Base-by-base conservation (phyloP, 306 rosid species). In the Quercus robur region DNA sequence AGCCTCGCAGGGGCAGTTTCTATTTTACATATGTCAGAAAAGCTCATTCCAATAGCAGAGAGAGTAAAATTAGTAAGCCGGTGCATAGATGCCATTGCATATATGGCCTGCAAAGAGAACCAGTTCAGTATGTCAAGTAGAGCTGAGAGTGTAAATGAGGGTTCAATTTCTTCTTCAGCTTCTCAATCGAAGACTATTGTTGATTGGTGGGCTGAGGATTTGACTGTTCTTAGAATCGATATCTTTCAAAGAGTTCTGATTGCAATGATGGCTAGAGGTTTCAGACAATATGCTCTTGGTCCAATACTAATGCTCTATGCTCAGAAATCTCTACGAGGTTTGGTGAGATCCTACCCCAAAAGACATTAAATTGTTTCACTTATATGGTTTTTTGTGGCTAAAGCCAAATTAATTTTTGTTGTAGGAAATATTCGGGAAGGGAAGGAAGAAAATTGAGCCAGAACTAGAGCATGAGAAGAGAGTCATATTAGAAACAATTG, bases 141-240 rank as follows among this genome's bases (percentile, higher is more conserved):
- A 73, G 56, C 76, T 44, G 92, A 86, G 20, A 71, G 78, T 55
- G 80, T 81, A 56, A 66, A 76, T 26, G 92, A 85, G 67, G 85
- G 89, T 59, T 79, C 75, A 14, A 46, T 33, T 61, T 80, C 94
- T 80, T 84, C 94, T 20, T 35, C 58, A 26, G 73, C 80, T 64
- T 84, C 85, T 73, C 85, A 87, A 31, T 83, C 88, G 23, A 88
- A 83, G 67, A 85, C 95, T 11, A 70, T 87, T 23, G 97, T 91
- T 81, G 97, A 91, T 33, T 96, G 99, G 97, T 96, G 99, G 99
- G 97, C 98, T 61, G 99, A 96, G 77, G 98, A 96, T 73, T 75
- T 96, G 1, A 90, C 87, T n/a, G 89, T 93, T 75, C 94, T 96
- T 62, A 82, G 99, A 92, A 91, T 96, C 44, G 99, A 96, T 78